Conservation (phyloP, 441 rosid species). For the Populus hybrid region DNA sequence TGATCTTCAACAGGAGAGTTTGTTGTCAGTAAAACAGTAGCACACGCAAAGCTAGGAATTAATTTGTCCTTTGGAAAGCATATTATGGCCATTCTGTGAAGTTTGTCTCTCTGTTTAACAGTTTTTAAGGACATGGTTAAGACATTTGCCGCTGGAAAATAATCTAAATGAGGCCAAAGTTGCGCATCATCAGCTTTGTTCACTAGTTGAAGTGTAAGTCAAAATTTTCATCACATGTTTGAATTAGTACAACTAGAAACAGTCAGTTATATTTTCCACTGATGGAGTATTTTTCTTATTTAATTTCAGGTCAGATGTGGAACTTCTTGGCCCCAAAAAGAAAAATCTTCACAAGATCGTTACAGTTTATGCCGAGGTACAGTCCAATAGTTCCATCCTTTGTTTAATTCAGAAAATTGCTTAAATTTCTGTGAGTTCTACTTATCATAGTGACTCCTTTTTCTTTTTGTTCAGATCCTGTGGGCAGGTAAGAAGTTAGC, state of each 20-base stretch:
- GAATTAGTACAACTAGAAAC: not conserved
- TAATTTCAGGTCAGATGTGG: not conserved
- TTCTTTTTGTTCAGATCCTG: not conserved
- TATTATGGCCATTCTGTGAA: not conserved
- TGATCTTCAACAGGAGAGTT: not conserved
- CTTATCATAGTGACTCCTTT: not conserved
- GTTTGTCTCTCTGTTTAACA: not conserved
- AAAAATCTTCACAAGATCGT: not conserved
- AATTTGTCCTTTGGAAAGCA: not conserved
- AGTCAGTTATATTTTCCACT: not conserved
- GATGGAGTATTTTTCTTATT: not conserved
- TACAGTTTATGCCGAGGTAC: not conserved
- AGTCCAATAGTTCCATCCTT: not conserved
- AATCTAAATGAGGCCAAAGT: not conserved
- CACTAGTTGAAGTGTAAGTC: not conserved
- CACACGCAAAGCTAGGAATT: not conserved
- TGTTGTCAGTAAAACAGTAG: not conserved
- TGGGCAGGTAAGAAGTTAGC: not conserved
- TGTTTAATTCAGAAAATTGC: not conserved
- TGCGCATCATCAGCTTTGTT: not conserved
- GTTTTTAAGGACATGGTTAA: not conserved
- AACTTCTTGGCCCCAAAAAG: not conserved
- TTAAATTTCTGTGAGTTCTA: not conserved
- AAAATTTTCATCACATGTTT: not conserved
- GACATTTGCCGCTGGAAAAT: not conserved